Conservation (phyloP, 108 stramenopile genomes). For the Asterionellopsis glacialis region DNA sequence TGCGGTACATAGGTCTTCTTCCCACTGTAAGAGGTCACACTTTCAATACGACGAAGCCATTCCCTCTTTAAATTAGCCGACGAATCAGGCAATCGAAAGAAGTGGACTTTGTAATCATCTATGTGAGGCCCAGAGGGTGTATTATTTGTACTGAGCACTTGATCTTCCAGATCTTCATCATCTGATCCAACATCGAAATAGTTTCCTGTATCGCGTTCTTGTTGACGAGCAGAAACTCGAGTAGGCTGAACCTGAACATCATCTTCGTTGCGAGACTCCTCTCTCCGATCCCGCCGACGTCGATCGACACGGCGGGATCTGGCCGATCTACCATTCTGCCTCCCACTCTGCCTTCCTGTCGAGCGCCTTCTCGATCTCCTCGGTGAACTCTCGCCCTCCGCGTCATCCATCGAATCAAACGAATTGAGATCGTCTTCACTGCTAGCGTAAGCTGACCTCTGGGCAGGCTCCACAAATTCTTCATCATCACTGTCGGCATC, state of each 20-base stretch:
- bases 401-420: constrained; percentile 1
- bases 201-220: neutral
- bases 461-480: constrained; percentile 2
- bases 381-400: neutral
- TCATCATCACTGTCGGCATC: constrained; percentile 12
- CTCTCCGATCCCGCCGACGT: constrained; percentile 16
- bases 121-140: constrained; percentile 58
- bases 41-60: constrained; percentile 62
- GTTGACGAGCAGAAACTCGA: constrained; percentile 29
- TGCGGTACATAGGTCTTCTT: constrained; percentile 70
- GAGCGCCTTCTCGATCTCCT: constrained; percentile 1
- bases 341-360: neutral
- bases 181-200: constrained; percentile 34
- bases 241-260: constrained; percentile 17
- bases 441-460: constrained; percentile 2
- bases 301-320: constrained; percentile 2
- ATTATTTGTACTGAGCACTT: constrained; percentile 68
- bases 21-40: constrained; percentile 43
- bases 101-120: constrained; percentile 62
- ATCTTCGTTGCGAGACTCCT: neutral
- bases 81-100: constrained; percentile 48
- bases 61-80: constrained; percentile 30
- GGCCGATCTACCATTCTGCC: neutral
- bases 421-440: constrained; percentile 10
- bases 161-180: constrained; percentile 38